Evolutionary conservation across 1,139 yeast genomes (phyloP).

Genomic region (Debaryomycetaceae sp.): DNA sequence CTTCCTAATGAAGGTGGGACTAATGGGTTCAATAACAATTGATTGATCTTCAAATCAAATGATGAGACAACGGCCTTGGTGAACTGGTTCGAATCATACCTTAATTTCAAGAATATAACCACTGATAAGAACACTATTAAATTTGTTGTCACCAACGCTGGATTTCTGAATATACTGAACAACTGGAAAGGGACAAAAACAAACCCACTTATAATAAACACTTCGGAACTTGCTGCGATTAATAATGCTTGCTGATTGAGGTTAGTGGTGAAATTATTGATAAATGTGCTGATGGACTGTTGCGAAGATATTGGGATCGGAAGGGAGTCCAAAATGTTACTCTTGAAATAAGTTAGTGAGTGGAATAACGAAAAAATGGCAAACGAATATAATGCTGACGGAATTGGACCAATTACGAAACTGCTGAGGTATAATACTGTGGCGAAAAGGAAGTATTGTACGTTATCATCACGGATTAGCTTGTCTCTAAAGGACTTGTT

Average conservation of each 20-base stretch:
- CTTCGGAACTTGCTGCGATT: slow-evolving; percentile 48
- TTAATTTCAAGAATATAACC: slow-evolving; percentile 42
- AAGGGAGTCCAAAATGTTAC: slow-evolving; percentile 20
- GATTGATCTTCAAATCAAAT: slow-evolving; percentile 34
- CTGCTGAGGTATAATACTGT: slow-evolving; percentile 30
- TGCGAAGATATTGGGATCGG: slow-evolving; percentile 18
- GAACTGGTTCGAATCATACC: slow-evolving; percentile 41
- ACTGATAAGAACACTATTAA: slow-evolving; percentile 21
- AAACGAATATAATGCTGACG: slow-evolving; percentile 50
- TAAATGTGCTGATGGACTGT: slow-evolving; percentile 19
- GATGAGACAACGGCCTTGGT: slow-evolving; percentile 38
- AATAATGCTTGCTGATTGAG: slow-evolving; percentile 46
- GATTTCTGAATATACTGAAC: slow-evolving; percentile 14
- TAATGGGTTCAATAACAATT: slow-evolving; percentile 25
- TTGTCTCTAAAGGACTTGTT: slow-evolving; percentile 6
- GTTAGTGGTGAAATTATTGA: slow-evolving; percentile 33
- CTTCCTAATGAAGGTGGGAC: slow-evolving; percentile 15
- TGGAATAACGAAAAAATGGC: slow-evolving; percentile 59
- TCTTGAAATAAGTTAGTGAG: slow-evolving; percentile 47
- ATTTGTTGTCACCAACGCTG: slow-evolving; percentile 14
- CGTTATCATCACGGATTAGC: slow-evolving; percentile 44
- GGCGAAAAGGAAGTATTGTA: slow-evolving; percentile 48
- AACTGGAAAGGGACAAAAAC: slow-evolving; percentile 12
- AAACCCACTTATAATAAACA: slow-evolving; percentile 26
- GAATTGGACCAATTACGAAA: slow-evolving; percentile 26